Conservation (phyloP, 148 eudicot species). For the Vaccinium macrocarpon region DNA sequence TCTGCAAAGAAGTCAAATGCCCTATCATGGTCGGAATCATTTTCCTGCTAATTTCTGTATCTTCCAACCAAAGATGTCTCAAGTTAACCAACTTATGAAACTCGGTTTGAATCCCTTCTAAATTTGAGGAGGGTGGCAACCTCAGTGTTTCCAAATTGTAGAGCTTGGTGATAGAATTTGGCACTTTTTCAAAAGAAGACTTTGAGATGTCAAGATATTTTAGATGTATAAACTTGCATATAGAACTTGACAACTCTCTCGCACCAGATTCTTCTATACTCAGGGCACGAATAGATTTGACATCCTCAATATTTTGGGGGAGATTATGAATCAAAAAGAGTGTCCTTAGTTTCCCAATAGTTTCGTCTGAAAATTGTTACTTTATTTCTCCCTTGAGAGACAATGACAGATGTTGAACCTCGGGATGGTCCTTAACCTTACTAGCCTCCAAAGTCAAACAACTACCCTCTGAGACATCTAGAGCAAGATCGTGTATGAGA, state of each 20-base stretch:
- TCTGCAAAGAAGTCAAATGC: no score
- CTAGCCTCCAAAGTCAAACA: background rate
- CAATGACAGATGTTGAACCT: background rate
- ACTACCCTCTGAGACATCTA: background rate
- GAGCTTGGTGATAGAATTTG: constrained; percentile 15
- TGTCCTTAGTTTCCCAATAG: no score
- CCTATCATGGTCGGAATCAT: no score
- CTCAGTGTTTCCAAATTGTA: constrained; percentile 13
- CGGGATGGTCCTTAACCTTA: no score
- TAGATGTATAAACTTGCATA: constrained; percentile 15
- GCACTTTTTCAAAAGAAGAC: background rate
- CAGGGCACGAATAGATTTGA: constrained; percentile 7
- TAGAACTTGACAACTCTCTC: background rate
- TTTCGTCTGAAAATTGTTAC: background rate
- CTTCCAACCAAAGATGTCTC: no score
- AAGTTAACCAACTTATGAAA: background rate
- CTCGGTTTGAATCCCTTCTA: background rate
- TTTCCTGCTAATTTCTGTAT: background rate
- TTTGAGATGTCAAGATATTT: constrained; percentile 17
- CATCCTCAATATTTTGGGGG: background rate
- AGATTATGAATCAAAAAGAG: background rate
- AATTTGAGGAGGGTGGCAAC: accelerated
- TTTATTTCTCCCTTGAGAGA: background rate
- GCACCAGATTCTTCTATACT: background rate
- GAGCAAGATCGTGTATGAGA: constrained; percentile 25